Conservation (phyloP, 768 basidiomycete genomes). For the Termitomyces sp. region DNA sequence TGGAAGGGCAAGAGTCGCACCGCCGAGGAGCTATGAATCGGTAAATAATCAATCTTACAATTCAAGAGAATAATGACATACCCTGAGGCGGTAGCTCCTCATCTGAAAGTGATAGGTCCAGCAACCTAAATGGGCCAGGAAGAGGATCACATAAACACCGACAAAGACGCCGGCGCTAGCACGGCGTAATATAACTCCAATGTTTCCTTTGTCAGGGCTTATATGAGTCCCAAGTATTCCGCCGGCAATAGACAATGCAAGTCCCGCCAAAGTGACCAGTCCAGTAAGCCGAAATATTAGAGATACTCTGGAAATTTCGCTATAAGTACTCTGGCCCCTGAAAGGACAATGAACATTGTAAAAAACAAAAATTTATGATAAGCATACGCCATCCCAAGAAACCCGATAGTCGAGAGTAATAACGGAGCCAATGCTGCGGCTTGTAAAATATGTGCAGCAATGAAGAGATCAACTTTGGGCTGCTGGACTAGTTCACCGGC, state of each 20-base stretch:
- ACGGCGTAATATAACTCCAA: conserved; percentile 39
- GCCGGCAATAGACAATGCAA: conserved; percentile 44
- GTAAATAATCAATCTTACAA: not conserved
- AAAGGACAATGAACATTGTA: conserved; percentile 17
- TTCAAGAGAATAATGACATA: conserved; percentile 21
- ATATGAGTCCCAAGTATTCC: conserved; percentile 41
- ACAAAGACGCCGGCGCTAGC: conserved; percentile 41
- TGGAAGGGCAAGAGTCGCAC: conserved; percentile 53
- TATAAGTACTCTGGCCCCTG: conserved; percentile 51
- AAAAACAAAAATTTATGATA: conserved; percentile 2
- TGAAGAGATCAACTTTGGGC: conserved; percentile 41
- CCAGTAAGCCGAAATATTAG: conserved; percentile 35
- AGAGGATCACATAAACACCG: conserved; percentile 36
- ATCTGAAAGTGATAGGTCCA: conserved; percentile 47
- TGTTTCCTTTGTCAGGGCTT: conserved; percentile 26
- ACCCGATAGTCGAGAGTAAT: conserved; percentile 41
- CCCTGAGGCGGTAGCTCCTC: conserved; percentile 43
- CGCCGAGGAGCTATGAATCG: conserved; percentile 48
- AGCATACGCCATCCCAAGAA: conserved; percentile 49
- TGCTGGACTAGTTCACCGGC: conserved; percentile 45
- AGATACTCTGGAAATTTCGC: conserved; percentile 43
- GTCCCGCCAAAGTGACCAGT: conserved; percentile 32
- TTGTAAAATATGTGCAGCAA: conserved; percentile 52
- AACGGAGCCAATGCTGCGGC: conserved; percentile 38
- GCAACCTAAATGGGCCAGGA: conserved; percentile 37